Evolutionary conservation across 2,329 filamentous ascomycete species (phyloP).

Genomic region (Ramularia collo-cygni): DNA sequence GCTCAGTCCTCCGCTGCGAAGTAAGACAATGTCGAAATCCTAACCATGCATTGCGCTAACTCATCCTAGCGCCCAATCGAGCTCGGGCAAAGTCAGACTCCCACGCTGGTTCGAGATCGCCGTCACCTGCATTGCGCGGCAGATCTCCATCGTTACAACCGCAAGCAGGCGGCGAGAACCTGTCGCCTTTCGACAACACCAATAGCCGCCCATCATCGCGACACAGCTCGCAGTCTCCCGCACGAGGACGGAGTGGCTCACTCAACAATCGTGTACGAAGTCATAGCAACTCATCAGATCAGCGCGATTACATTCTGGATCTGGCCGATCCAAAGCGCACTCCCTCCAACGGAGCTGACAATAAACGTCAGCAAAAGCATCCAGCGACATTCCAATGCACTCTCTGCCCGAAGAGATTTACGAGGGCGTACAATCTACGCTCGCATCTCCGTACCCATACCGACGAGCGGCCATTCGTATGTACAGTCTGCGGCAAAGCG

Average conservation of each 20-base stretch:
- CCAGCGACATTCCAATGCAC: slow-evolving; percentile 94
- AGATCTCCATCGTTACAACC: slow-evolving; percentile 30
- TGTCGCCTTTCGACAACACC: slow-evolving; percentile 39
- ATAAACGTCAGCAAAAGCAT: slow-evolving; percentile 90
- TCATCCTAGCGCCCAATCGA: slow-evolving; percentile 33
- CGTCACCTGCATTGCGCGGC: slow-evolving; percentile 35
- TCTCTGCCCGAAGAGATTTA: slow-evolving; percentile 92
- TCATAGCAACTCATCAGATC: slow-evolving; percentile 47
- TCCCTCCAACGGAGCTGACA: slow-evolving; percentile 51
- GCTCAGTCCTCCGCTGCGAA: slow-evolving; percentile 68
- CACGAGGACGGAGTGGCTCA: slow-evolving; percentile 26
- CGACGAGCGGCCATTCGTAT: slow-evolving; percentile 94
- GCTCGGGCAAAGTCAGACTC: slow-evolving; percentile 56
- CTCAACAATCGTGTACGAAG: slow-evolving; percentile 39
- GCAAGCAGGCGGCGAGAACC: slow-evolving; percentile 27
- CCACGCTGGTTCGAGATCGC: slow-evolving; percentile 43
- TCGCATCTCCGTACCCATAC: slow-evolving; percentile 95
- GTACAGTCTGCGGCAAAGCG: slow-evolving; percentile 92
- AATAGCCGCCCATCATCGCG: slow-evolving; percentile 30
- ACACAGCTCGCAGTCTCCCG: slow-evolving; percentile 40
- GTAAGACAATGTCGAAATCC: slow-evolving; percentile 35
- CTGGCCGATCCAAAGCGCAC: slow-evolving; percentile 84
- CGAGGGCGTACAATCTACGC: slow-evolving; percentile 89
- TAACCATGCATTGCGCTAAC: slow-evolving; percentile 5
- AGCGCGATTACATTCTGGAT: slow-evolving; percentile 76